Evolutionary conservation across 2,329 filamentous ascomycete genomes (phyloP).

Genomic region (Ophioceras dolichostomum): DNA sequence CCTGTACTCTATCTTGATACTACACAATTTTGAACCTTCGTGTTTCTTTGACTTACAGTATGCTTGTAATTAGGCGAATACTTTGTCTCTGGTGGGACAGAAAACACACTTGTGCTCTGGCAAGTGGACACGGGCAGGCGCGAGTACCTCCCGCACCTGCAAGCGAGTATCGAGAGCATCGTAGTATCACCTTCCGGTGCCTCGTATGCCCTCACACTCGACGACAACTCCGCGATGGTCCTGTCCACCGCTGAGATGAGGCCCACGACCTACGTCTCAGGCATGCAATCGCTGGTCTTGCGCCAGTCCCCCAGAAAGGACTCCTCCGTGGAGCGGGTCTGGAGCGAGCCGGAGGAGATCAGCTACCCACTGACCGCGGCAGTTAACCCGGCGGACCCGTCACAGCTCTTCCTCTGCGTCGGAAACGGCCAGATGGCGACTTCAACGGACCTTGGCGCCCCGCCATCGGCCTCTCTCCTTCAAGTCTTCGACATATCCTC

Average conservation of each 20-base stretch:
- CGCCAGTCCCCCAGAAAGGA: conserved; percentile 37
- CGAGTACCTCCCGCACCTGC: conserved; percentile 82
- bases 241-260: conserved; percentile 82
- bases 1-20: background rate
- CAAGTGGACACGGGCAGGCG: conserved; percentile 78
- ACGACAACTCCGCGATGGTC: conserved; percentile 86
- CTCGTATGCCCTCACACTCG: conserved; percentile 72
- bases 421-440: conserved; percentile 46
- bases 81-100: conserved; percentile 80
- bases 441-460: conserved; percentile 33
- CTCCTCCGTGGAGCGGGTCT: conserved; percentile 38
- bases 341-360: conserved; percentile 28
- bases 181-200: conserved; percentile 69
- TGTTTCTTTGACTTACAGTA: background rate
- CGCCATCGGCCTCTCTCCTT: conserved; percentile 45
- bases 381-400: conserved; percentile 49
- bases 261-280: conserved; percentile 72
- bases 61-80: conserved; percentile 60
- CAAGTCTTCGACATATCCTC: conserved; percentile 81
- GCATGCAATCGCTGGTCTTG: conserved; percentile 57
- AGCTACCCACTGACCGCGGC: conserved; percentile 43
- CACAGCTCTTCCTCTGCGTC: conserved; percentile 56
- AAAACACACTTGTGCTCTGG: conserved; percentile 85
- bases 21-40: conserved; percentile 6
- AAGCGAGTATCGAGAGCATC: conserved; percentile 72